Conservation (phyloP, 2,329 filamentous ascomycete genomes). For the Talaromyces pinophilus region DNA sequence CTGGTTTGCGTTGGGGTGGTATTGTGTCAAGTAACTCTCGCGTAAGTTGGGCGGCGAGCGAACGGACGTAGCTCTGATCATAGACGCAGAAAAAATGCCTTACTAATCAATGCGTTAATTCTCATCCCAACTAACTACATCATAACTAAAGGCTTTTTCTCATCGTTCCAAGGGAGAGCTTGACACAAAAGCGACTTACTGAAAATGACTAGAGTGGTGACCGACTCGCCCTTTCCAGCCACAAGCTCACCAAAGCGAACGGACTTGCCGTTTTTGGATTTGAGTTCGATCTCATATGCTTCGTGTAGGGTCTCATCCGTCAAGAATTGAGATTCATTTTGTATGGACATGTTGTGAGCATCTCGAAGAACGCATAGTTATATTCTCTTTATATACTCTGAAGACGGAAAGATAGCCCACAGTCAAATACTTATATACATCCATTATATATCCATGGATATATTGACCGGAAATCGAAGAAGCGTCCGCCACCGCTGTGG, state of each 20-base stretch:
- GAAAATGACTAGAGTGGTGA: slow-evolving; percentile 11
- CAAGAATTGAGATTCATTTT: background rate
- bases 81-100: background rate
- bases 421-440: too few species aligned
- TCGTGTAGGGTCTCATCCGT: background rate
- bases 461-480: too few species aligned
- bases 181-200: background rate
- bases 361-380: background rate
- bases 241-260: slow-evolving; percentile 32
- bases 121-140: background rate
- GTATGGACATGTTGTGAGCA: background rate
- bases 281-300: slow-evolving; percentile 29
- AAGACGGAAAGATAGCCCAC: background rate
- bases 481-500: too few species aligned
- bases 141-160: too few species aligned
- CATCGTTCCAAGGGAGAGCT: background rate
- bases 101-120: background rate
- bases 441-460: too few species aligned
- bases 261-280: slow-evolving; percentile 22
- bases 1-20: background rate
- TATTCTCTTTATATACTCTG: background rate
- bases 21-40: background rate
- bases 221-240: slow-evolving; percentile 27
- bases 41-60: background rate
- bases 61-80: background rate